Base-by-base conservation (phyloP, 345 rosid genomes). In the Cardiospermum halicacabum region DNA sequence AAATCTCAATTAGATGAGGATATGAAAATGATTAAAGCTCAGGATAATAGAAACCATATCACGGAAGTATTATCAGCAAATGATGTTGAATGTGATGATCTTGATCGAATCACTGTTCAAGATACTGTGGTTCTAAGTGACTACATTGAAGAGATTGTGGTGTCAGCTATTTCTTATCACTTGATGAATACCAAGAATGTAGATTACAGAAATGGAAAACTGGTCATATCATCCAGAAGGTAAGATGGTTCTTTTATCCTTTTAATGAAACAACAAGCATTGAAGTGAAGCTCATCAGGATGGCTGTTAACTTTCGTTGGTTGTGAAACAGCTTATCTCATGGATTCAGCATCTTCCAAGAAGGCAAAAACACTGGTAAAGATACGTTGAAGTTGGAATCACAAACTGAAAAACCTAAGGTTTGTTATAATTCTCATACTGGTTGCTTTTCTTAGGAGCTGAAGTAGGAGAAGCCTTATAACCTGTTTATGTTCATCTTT, bases 1-100 rank as follows among this genome's bases (percentile, higher is more conserved):
- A 94, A 94, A 59, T 80, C 88, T 18, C 95, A 87, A 70, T 82
- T 94, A 39, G 97, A 91, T 72, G 80, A 84, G n/a, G 99, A 91
- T 72, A 94, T 94, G 99, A 91, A 85, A 79, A 85, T 72, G 89
- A 87, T 94, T 55, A 87, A 87, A 81, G 85, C 89, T 70, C 92
- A 84, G 69, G 99, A 94, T 56, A 94, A 91, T 42, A 81, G 84
- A 68, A 94, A 86, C 71, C 97, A 94, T 61, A 84, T 94, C 72
- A 74, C 81, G 82, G 97, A 94, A 75, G 97, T 94, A 47, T 88
- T 94, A 47, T 87, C 95, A 3, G 81, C 84, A 7, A 94, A 94
- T 58, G 97, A 94, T 74, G 83, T 94, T 2, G 89, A 85, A 55
- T 94, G 97, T 4, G 97, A 89, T 69, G 99, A 89, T 70, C 85